phyloP scores from a whole-genome alignment of 768 basidiomycete species.

The Wakefieldia striispora region DNA sequence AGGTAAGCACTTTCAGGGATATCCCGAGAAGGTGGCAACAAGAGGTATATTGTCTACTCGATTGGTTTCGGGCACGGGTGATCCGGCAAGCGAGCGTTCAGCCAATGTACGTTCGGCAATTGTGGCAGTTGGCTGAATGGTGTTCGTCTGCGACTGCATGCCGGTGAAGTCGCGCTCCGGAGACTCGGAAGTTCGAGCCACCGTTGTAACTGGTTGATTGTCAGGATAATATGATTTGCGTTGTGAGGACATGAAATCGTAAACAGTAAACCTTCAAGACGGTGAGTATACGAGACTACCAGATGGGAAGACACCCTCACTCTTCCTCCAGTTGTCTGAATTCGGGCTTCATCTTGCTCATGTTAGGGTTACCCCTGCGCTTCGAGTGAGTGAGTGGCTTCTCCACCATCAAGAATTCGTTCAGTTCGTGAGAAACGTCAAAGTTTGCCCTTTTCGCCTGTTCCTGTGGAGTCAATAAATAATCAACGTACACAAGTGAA shows the following conservation, averaged over 20 bases:
- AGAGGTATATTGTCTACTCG: conserved; percentile 45
- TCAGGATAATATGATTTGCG: conserved; percentile 88
- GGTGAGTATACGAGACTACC: conserved; percentile 5
- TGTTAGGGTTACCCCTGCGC: conserved; percentile 82
- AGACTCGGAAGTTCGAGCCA: conserved; percentile 29
- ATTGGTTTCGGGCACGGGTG: conserved; percentile 32
- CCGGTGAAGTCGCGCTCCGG: conserved; percentile 25
- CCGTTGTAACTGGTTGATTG: conserved; percentile 56
- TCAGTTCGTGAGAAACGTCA: conserved; percentile 94
- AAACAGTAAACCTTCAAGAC: conserved; percentile 75
- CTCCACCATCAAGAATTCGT: conserved; percentile 96
- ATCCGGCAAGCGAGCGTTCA: conserved; percentile 42
- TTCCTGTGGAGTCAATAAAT: neutral
- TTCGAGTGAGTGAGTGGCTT: conserved; percentile 96
- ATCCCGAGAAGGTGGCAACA: conserved; percentile 22
- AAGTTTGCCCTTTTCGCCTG: conserved; percentile 98
- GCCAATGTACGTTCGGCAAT: conserved; percentile 39
- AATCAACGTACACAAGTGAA: neutral
- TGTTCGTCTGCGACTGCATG: conserved; percentile 38
- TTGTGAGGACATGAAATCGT: conserved; percentile 73
- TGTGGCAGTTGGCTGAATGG: conserved; percentile 42
- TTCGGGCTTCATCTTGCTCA: conserved; percentile 89
- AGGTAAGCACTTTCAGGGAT: conserved; percentile 4
- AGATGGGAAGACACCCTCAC: conserved; percentile 40
- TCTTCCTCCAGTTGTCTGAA: conserved; percentile 91